A percentile compares a stretch with the other conserved stretches of the same genome.
Conservation (phyloP, 257 asterid species). For the Scutellaria baicalensis region DNA sequence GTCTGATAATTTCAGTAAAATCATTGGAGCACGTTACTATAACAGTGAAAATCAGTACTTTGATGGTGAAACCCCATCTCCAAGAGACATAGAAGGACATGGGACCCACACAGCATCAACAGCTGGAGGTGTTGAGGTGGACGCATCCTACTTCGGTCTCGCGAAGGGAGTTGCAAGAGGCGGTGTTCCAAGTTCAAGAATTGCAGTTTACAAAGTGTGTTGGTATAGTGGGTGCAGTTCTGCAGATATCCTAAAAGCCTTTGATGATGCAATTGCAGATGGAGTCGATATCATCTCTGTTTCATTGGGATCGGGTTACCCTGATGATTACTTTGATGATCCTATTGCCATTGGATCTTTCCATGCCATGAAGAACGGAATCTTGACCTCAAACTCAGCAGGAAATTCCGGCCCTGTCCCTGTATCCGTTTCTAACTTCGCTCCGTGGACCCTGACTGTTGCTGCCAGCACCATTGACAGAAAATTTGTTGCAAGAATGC, state of each 20-base stretch:
- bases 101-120: constrained; percentile 72
- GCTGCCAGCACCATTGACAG: constrained; percentile 65
- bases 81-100: constrained; percentile 52
- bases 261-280: constrained; percentile 73
- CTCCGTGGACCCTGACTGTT: constrained; percentile 65
- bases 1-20: constrained; percentile 11
- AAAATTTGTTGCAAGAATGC: constrained; percentile 42
- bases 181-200: constrained; percentile 45
- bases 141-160: constrained; percentile 41
- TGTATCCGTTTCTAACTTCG: constrained; percentile 28
- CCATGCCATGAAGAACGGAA: constrained; percentile 63
- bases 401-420: constrained; percentile 58
- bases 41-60: background rate
- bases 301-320: constrained; percentile 38
- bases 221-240: constrained; percentile 36
- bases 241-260: constrained; percentile 62
- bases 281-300: constrained; percentile 63
- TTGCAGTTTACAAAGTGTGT: constrained; percentile 52
- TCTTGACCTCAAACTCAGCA: constrained; percentile 52
- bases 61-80: constrained; percentile 21
- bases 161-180: constrained; percentile 57
- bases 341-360: constrained; percentile 68
- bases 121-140: constrained; percentile 42
- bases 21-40: constrained; percentile 30
- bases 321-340: constrained; percentile 50